Evolutionary conservation across 345 rosid species (phyloP).

Genomic region (Populus simonii): DNA sequence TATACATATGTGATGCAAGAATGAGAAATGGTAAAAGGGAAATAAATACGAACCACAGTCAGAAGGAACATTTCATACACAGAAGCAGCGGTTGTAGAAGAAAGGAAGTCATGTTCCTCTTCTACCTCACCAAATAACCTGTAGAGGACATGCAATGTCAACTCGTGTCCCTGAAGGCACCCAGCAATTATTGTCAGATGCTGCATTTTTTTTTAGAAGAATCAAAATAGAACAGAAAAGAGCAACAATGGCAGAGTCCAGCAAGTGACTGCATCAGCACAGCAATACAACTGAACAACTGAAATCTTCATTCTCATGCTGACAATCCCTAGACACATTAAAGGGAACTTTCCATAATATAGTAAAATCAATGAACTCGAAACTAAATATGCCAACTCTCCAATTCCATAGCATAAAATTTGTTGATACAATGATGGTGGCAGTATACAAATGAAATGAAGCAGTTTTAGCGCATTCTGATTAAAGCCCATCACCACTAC

Average conservation of each 20-base stretch:
- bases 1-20: not conserved
- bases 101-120: conserved; percentile 90
- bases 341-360: not conserved
- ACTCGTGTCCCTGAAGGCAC: conserved; percentile 95
- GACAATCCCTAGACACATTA: not conserved
- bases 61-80: conserved; percentile 76
- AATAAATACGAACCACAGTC: conserved; percentile 62
- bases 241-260: not conserved
- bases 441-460: not conserved
- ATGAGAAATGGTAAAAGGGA: conserved; percentile 13
- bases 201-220: conserved; percentile 4
- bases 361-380: not conserved
- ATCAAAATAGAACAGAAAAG: not conserved
- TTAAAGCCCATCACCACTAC: not conserved
- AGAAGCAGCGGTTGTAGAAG: conserved; percentile 86
- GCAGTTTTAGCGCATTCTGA: not conserved
- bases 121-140: conserved; percentile 91
- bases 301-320: not conserved
- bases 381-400: not conserved
- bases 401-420: not conserved
- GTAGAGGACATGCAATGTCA: conserved; percentile 92
- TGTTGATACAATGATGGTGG: not conserved
- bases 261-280: not conserved
- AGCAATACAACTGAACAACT: not conserved
- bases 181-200: conserved; percentile 39